Evolutionary conservation across 2,329 filamentous ascomycete species (phyloP).

Genomic region (Fusarium compactum): DNA sequence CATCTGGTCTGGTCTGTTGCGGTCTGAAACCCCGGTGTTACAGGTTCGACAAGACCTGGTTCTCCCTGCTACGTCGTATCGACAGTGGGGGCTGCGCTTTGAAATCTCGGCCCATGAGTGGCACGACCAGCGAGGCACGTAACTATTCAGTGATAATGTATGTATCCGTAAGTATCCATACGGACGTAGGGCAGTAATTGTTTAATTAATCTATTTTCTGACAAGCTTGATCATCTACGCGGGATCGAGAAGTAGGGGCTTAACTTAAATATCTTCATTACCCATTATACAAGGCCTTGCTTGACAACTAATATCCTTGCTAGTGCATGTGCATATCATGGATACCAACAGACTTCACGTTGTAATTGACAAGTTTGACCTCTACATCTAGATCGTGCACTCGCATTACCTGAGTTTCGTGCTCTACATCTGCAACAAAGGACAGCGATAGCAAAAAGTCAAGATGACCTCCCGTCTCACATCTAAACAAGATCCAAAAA

Average conservation of each 20-base stretch:
- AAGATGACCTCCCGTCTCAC: constrained; percentile 1
- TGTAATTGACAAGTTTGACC: not conserved
- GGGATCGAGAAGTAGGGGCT: constrained; percentile 1
- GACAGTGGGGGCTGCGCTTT: constrained; percentile 13
- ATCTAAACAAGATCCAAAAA: constrained; percentile 3
- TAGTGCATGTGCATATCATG: not conserved
- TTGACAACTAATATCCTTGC: not conserved
- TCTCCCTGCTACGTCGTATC: constrained; percentile 37
- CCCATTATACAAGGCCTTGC: not conserved
- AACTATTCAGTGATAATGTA: constrained; percentile 11
- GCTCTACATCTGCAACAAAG: not conserved
- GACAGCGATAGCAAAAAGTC: not conserved
- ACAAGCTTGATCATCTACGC: not conserved
- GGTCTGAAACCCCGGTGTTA: constrained; percentile 46
- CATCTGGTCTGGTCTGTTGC: constrained; percentile 22
- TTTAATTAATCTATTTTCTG: not conserved
- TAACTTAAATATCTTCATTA: not conserved
- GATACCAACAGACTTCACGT: not conserved
- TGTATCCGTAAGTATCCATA: not conserved
- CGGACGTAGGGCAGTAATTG: not conserved
- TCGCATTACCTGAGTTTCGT: no score
- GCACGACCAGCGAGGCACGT: constrained; percentile 6
- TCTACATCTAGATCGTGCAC: not conserved
- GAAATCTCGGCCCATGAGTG: constrained; percentile 25
- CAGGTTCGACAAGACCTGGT: constrained; percentile 43